Evolutionary conservation across 1,139 yeast genomes (phyloP).

Genomic region (Scheffersomyces cryptocercus): DNA sequence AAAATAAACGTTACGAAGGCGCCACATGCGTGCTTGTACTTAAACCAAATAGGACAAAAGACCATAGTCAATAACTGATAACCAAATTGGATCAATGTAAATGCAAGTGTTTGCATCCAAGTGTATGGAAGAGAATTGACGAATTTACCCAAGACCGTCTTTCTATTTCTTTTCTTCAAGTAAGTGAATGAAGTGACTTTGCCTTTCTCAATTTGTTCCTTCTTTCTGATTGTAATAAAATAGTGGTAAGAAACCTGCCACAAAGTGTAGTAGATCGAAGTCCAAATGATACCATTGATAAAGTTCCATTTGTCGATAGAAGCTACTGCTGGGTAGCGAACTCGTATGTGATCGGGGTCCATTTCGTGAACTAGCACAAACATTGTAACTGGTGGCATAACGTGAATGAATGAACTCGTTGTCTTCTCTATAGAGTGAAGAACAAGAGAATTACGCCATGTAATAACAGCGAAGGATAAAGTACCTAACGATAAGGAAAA

Average conservation of each 20-base stretch:
- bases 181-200: conserved; percentile 86
- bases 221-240: conserved; percentile 79
- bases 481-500: conserved; percentile 90
- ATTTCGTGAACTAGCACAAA: conserved; percentile 85
- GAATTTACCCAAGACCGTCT: conserved; percentile 67
- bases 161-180: conserved; percentile 69
- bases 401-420: conserved; percentile 89
- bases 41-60: conserved; percentile 85
- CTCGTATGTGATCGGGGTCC: conserved; percentile 51
- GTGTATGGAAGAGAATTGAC: conserved; percentile 84
- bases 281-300: conserved; percentile 69
- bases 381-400: conserved; percentile 86
- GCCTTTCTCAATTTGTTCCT: conserved; percentile 83
- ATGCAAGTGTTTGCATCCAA: conserved; percentile 79
- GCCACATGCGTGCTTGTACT: conserved; percentile 65
- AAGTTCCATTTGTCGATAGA: conserved; percentile 69
- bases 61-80: conserved; percentile 90
- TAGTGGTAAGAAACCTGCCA: conserved; percentile 94
- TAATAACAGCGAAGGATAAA: conserved; percentile 87
- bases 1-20: conserved; percentile 71
- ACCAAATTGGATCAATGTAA: conserved; percentile 81
- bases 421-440: conserved; percentile 90
- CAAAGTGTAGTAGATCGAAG: conserved; percentile 81
- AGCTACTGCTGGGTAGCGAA: conserved; percentile 80
- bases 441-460: conserved; percentile 94